phyloP scores from a whole-genome alignment of 1,284 basidiomycete species.

The Apiotrichum siamense region DNA sequence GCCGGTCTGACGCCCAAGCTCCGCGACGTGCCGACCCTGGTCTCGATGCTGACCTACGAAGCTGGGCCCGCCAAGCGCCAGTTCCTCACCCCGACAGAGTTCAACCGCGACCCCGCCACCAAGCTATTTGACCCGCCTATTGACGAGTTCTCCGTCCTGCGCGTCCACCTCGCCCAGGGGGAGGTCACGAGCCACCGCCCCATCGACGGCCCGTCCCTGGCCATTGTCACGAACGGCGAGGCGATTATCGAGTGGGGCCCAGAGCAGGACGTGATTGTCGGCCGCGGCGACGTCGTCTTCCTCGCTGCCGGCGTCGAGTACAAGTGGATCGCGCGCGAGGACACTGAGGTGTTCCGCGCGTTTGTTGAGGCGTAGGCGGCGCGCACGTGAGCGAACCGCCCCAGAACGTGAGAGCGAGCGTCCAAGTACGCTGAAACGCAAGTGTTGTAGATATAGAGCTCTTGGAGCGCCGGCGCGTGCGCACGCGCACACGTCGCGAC shows the following conservation, averaged over 20 bases:
- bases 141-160: conserved; percentile 84
- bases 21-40: conserved; percentile 83
- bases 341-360: conserved; percentile 65
- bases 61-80: conserved; percentile 65
- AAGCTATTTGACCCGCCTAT: conserved; percentile 88
- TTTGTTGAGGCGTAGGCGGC: conserved; percentile 58
- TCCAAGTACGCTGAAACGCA: too few species aligned
- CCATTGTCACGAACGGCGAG: conserved; percentile 66
- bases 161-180: conserved; percentile 53
- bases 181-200: conserved; percentile 50
- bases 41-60: conserved; percentile 81
- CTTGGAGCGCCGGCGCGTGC: too few species aligned
- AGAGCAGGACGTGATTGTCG: conserved; percentile 51
- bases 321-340: conserved; percentile 48
- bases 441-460: too few species aligned
- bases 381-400: too few species aligned
- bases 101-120: conserved; percentile 40
- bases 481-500: too few species aligned
- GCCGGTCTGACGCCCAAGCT: conserved; percentile 96
- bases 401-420: too few species aligned
- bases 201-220: conserved; percentile 77
- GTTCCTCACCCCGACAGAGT: conserved; percentile 58
- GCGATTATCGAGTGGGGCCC: conserved; percentile 49
- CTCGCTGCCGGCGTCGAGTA: conserved; percentile 66
- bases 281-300: conserved; percentile 73